Percentiles rank a stretch among this genome's conserved stretches.
These are phyloP conservation scores for Aspergillus affinis DNA, from an alignment of 495 filamentous ascomycete species.

Conservation along the genomic window DNA sequence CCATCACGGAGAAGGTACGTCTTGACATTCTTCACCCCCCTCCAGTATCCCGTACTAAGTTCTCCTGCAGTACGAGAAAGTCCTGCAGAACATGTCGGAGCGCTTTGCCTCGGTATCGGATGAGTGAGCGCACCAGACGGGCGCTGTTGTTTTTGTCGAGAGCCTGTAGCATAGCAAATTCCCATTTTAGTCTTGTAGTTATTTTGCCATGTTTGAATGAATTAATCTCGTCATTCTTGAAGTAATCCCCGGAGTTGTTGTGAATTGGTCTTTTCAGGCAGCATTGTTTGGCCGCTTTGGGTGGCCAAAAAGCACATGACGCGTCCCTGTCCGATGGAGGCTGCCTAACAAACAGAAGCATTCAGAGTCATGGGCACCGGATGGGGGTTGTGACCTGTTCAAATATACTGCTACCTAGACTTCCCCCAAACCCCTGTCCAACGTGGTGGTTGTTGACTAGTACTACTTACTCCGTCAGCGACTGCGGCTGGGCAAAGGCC, in stretches of 20 bases:
- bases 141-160: slow-evolving; percentile 23
- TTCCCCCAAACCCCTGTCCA: neutral
- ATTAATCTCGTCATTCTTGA: neutral
- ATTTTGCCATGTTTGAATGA: slow-evolving; percentile 17
- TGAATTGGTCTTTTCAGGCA: too few species aligned
- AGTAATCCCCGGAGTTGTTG: too few species aligned
- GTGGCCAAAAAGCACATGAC: slow-evolving; percentile 22
- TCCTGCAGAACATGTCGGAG: slow-evolving; percentile 88
- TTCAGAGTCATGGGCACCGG: too few species aligned
- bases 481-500: neutral
- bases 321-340: slow-evolving; percentile 4
- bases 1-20: slow-evolving; percentile 72
- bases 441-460: neutral
- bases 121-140: slow-evolving; percentile 62
- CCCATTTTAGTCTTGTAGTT: slow-evolving; percentile 38
- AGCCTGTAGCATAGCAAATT: slow-evolving; percentile 42
- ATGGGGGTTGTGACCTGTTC: too few species aligned
- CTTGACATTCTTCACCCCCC: neutral
- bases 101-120: slow-evolving; percentile 93
- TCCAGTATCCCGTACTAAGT: slow-evolving; percentile 15
- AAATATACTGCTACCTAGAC: too few species aligned
- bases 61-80: slow-evolving; percentile 72
- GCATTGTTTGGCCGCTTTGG: slow-evolving; percentile 15
- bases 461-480: too few species aligned
- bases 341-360: neutral